Base-by-base conservation (phyloP, 129 eudicot genomes). In the Tanacetum coccineum region DNA sequence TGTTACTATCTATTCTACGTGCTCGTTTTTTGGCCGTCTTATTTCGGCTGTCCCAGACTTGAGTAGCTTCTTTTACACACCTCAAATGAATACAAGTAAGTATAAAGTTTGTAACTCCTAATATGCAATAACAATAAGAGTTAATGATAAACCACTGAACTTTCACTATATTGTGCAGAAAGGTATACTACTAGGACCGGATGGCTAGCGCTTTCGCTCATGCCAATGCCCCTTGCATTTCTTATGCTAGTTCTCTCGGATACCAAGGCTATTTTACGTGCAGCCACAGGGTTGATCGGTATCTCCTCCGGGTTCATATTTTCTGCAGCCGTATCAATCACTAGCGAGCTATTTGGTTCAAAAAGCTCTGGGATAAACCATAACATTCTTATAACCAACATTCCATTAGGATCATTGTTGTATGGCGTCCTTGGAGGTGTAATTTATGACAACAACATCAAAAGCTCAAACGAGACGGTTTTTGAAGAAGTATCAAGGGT, bases 11-110 rank as follows among this genome's bases (percentile, higher is more conserved):
- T 88, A 88, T 64, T 84, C 96, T 9, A 72, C 86, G 2, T 85
- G 81, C 77, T 88, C 96, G 5, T 88, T 85, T 79, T 85, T 88
- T 60, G 96, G 96, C 3, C 86, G 96, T 22, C 78, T 88, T 63
- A 78, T 88, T 55, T 80, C 96, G 0, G 85, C 88, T 26, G 63
- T 75, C 9, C 96, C 96, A 0, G 96, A 88, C 70, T 78, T 82
- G 70, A 50, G 69, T 18, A 26, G 51, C 40, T 68, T 70, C 66
- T 76, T 59, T 52, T 44, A 61, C 52, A 21, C 58, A 1, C 36
- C 39, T 1, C 45, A 52, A 12, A 61, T 12, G 22, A 82, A 67
- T 81, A 50, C 40, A 11, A 72, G 88, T 84, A 84, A 80, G 85
- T 57, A 1, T 57, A 57, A 58, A 26, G 14, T 13, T 26, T 26